These are phyloP conservation scores for Oryza glaberrima DNA, from an alignment of 176 grass and related monocot species.

Conservation along the genomic window DNA sequence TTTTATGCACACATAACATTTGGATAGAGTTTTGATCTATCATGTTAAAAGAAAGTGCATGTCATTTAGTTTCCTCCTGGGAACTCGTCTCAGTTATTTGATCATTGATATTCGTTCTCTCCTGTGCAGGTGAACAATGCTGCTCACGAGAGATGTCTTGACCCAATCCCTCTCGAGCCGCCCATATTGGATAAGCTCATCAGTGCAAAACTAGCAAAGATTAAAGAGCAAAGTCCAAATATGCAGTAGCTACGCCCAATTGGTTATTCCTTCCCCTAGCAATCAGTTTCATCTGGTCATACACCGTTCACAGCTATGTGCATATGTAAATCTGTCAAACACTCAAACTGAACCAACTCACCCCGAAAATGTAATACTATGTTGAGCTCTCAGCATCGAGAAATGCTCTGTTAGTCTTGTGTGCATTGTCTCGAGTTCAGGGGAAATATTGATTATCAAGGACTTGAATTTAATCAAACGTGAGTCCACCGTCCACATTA, in stretches of 20 bases:
- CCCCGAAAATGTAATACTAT: conserved; percentile 25
- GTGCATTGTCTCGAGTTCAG: conserved; percentile 9
- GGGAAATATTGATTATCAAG: neutral
- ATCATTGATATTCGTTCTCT: conserved; percentile 13
- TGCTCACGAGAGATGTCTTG: conserved; percentile 95
- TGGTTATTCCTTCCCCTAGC: neutral
- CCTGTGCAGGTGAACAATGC: conserved; percentile 84
- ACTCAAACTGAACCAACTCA: conserved; percentile 18
- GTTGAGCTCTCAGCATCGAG: neutral
- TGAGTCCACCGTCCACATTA: conserved; percentile 18
- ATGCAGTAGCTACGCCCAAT: conserved; percentile 36
- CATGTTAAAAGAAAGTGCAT: conserved; percentile 7
- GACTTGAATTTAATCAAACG: neutral
- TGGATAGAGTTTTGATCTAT: conserved; percentile 4
- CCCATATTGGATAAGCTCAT: conserved; percentile 98
- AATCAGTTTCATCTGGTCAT: conserved; percentile 22
- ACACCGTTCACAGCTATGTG: conserved; percentile 28
- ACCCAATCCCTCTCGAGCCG: conserved; percentile 87
- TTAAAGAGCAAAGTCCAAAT: conserved; percentile 62
- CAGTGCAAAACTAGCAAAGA: conserved; percentile 78
- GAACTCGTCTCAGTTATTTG: conserved; percentile 7
- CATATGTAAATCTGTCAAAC: conserved; percentile 44
- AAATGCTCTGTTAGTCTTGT: neutral
- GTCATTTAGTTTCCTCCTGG: neutral
- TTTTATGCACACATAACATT: neutral